These are phyloP conservation scores for Neurospora sublineolata DNA, from an alignment of 495 filamentous ascomycete species.

Conservation along the genomic window DNA sequence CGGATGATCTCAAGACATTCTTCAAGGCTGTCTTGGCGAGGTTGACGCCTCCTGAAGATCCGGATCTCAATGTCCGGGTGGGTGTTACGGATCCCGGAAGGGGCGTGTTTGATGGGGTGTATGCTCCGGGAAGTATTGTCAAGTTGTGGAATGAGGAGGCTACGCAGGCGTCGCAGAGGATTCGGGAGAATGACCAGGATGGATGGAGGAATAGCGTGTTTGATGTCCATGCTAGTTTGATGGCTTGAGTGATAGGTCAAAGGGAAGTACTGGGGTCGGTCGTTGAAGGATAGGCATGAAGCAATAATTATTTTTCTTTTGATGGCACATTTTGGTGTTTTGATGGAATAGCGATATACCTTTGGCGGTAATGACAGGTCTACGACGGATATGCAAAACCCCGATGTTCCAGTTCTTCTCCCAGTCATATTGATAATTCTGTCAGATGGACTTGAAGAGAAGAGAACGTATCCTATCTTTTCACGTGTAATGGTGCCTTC, in stretches of 20 bases:
- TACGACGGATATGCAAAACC: not conserved
- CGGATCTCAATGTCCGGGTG: conserved; percentile 60
- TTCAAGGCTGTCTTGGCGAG: conserved; percentile 69
- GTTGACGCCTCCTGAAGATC: conserved; percentile 54
- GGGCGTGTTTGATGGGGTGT: conserved; percentile 71
- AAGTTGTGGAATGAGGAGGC: conserved; percentile 81
- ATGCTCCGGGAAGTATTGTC: conserved; percentile 78
- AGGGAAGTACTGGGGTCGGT: not conserved
- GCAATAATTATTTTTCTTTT: not conserved
- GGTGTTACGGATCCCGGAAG: conserved; percentile 50
- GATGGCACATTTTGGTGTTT: not conserved
- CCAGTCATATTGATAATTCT: not conserved
- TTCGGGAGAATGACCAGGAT: conserved; percentile 48
- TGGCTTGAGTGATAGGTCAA: not conserved
- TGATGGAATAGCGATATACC: not conserved
- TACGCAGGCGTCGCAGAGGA: conserved; percentile 46
- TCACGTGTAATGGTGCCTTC: not conserved
- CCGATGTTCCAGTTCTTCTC: not conserved
- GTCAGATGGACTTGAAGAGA: not conserved
- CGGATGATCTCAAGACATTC: conserved; percentile 69
- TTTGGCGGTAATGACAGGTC: not conserved
- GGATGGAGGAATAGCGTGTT: conserved; percentile 87
- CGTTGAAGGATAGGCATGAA: not conserved
- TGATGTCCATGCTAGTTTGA: conserved; percentile 42
- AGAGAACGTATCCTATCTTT: not conserved